These are phyloP conservation scores for Castanospermum australe DNA, from an alignment of 306 rosid genomes.

Conservation along the genomic window DNA sequence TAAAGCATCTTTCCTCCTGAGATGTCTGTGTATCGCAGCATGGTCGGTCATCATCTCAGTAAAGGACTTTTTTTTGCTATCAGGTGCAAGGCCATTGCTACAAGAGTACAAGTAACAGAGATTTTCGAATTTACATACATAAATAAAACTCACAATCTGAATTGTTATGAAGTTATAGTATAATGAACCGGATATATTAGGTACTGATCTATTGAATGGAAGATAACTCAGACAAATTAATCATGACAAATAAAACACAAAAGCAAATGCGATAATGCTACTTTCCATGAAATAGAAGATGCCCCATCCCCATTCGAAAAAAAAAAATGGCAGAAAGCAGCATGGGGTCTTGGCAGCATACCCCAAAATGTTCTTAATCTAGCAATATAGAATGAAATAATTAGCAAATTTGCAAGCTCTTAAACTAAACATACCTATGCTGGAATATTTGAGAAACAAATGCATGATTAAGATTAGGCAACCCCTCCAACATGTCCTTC, in stretches of 20 bases:
- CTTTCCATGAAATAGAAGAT: background rate
- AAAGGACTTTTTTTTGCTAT: constrained; percentile 64
- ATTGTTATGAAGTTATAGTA: background rate
- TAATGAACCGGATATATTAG: background rate
- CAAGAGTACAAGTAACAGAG: constrained; percentile 27
- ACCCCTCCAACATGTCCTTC: constrained; percentile 92
- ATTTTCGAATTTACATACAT: background rate
- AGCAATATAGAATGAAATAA: background rate
- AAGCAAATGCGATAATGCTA: background rate
- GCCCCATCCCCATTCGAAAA: background rate
- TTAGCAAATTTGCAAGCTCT: constrained; percentile 10
- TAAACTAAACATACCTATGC: constrained; percentile 67
- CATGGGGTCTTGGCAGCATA: constrained; percentile 1
- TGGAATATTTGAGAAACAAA: constrained; percentile 99
- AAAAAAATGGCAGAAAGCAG: background rate
- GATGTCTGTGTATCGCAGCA: constrained; percentile 94
- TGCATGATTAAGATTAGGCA: constrained; percentile 98
- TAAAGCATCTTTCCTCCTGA: constrained; percentile 96
- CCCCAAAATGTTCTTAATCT: background rate
- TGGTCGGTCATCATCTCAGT: constrained; percentile 99
- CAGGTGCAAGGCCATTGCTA: constrained; percentile 93
- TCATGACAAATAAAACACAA: background rate
- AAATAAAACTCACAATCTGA: constrained; percentile 5
- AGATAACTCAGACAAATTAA: background rate
- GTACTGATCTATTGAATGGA: background rate